phyloP scores from a whole-genome alignment of 106 monocot species.

The Platanthera guangdongensis region DNA sequence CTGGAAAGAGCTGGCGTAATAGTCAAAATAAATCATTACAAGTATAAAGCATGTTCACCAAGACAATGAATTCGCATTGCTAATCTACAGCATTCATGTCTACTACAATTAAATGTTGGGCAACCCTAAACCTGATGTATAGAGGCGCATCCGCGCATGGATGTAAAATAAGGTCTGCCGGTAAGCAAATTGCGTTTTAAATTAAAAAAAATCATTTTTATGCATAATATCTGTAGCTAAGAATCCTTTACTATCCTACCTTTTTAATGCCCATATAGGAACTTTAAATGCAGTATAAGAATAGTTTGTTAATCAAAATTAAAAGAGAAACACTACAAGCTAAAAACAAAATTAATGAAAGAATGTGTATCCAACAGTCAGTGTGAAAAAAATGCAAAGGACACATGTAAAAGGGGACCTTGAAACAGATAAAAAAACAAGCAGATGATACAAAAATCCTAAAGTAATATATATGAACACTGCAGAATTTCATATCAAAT shows the following conservation, averaged over 20 bases:
- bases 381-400: not conserved
- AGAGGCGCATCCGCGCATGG: not conserved
- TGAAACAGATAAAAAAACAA: not conserved
- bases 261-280: not conserved
- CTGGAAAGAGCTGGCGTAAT: not conserved
- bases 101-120: not conserved
- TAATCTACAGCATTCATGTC: not conserved
- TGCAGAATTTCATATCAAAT: too few relatives aligned
- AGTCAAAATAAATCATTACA: not conserved
- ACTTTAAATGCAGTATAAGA: not conserved
- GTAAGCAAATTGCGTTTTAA: not conserved
- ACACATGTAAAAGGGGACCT: not conserved
- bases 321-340: not conserved
- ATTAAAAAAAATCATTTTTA: too few relatives aligned
- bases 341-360: not conserved
- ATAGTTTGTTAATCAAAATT: not conserved
- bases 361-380: not conserved
- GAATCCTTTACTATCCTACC: not conserved
- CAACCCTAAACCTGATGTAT: not conserved
- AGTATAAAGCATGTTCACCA: not conserved
- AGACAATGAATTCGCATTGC: not conserved
- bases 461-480: too few relatives aligned
- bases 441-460: too few relatives aligned
- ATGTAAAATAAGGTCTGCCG: not conserved
- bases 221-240: not conserved